phyloP scores from a whole-genome alignment of 352 stramenopile genomes.

The Halophytophthora polymorphica region DNA sequence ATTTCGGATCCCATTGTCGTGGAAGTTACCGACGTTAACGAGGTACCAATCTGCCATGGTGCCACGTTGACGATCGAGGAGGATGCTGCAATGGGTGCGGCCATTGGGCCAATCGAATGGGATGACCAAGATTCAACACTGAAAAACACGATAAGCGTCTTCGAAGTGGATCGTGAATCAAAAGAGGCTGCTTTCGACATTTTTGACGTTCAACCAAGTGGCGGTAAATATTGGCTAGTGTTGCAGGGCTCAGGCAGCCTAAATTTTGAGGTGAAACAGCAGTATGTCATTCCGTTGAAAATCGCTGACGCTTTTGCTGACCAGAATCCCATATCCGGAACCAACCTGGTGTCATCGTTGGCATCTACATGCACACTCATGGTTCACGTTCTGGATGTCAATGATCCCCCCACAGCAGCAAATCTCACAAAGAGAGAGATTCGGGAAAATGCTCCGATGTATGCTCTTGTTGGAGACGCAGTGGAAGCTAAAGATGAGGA shows the following conservation, averaged over 20 bases:
- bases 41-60: constrained; percentile 13
- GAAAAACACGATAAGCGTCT: constrained; percentile 44
- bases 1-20: constrained; percentile 11
- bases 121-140: constrained; percentile 28
- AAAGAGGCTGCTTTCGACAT: constrained; percentile 8
- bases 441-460: constrained; percentile 32
- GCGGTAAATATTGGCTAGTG: constrained; percentile 14
- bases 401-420: constrained; percentile 40
- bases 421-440: constrained; percentile 19
- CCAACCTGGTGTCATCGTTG: constrained; percentile 31
- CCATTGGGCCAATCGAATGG: constrained; percentile 34
- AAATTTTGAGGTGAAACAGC: constrained; percentile 13
- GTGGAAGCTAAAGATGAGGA: constrained; percentile 21
- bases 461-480: constrained; percentile 7
- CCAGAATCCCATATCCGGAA: constrained; percentile 6
- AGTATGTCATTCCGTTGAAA: constrained; percentile 5
- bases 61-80: constrained; percentile 20
- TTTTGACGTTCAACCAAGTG: constrained; percentile 9
- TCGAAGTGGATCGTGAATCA: constrained; percentile 31
- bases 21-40: constrained; percentile 16
- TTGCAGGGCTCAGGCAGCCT: constrained; percentile 8
- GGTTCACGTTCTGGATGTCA: constrained; percentile 40
- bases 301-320: constrained; percentile 22
- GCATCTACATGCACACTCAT: constrained; percentile 30
- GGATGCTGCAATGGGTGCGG: constrained; percentile 19